These are phyloP conservation scores for Triticum dicoccoides DNA, from an alignment of 176 grass and related monocot genomes.

Conservation along the genomic window DNA sequence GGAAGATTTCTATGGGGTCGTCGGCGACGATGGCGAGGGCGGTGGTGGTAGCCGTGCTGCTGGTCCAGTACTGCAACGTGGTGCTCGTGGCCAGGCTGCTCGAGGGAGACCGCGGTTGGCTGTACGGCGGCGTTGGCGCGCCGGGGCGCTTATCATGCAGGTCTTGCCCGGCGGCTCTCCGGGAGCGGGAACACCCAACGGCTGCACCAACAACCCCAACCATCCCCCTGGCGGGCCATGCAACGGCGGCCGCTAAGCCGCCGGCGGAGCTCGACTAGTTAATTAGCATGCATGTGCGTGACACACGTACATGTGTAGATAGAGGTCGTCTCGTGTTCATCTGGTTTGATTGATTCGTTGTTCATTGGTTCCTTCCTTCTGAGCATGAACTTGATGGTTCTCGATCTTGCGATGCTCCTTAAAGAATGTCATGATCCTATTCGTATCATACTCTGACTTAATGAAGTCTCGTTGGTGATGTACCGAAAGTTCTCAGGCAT, in stretches of 20 bases:
- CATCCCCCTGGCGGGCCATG: neutral
- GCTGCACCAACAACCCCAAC: neutral
- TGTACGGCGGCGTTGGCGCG: neutral
- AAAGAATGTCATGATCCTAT: too few species aligned
- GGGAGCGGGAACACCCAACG: neutral
- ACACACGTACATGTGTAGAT: neutral
- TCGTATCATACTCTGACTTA: too few species aligned
- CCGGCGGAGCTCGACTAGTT: neutral
- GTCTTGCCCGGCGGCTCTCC: neutral
- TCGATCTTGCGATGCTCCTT: too few species aligned
- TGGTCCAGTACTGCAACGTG: conserved; percentile 25
- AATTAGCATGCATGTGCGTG: neutral
- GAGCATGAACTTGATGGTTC: too few species aligned
- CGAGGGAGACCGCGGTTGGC: neutral
- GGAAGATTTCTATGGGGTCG: neutral
- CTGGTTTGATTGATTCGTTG: too few species aligned
- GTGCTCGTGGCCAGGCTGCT: neutral
- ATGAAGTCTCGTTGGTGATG: too few species aligned
- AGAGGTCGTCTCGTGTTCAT: neutral
- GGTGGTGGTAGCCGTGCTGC: neutral
- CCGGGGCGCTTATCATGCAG: neutral
- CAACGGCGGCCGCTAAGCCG: neutral
- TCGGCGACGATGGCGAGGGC: neutral
- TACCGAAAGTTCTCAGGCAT: too few species aligned
- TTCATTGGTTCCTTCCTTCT: neutral